phyloP scores from a whole-genome alignment of 225 moss, liverwort and hornwort genomes.

The Anthoceros angustus region DNA sequence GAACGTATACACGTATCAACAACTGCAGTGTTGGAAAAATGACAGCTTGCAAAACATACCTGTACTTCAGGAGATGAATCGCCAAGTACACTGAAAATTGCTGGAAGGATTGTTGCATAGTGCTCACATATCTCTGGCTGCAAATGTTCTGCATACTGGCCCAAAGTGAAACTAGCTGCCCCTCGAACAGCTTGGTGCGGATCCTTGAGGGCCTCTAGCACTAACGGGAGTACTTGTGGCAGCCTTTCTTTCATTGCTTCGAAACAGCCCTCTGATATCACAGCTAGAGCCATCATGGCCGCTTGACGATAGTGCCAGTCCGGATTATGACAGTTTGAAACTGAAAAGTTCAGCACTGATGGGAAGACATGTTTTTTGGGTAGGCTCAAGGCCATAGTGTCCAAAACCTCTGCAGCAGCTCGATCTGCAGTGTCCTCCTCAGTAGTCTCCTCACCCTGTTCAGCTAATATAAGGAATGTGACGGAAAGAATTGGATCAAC shows the following conservation, averaged over 20 bases:
- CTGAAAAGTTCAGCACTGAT: constrained; percentile 61
- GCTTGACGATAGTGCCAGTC: constrained; percentile 86
- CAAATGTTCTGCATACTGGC: constrained; percentile 96
- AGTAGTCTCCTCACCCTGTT: constrained; percentile 45
- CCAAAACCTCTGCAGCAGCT: constrained; percentile 90
- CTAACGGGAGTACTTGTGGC: constrained; percentile 69
- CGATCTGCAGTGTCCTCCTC: constrained; percentile 86
- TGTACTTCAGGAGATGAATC: constrained; percentile 87
- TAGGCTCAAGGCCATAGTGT: constrained; percentile 92
- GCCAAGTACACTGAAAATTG: constrained; percentile 82
- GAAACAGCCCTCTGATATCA: constrained; percentile 95
- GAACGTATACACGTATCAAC: background rate
- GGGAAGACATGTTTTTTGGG: constrained; percentile 93
- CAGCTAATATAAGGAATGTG: constrained; percentile 90
- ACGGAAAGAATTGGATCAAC: constrained; percentile 53
- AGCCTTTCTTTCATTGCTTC: constrained; percentile 82
- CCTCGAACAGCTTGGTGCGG: constrained; percentile 79
- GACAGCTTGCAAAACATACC: constrained; percentile 18
- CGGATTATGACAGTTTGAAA: constrained; percentile 63
- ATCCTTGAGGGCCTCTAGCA: constrained; percentile 84
- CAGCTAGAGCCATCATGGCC: constrained; percentile 84
- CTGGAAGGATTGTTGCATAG: constrained; percentile 85
- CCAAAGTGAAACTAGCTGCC: constrained; percentile 91
- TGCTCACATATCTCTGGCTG: constrained; percentile 93
- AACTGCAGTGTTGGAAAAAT: constrained; percentile 6